These are phyloP conservation scores for Sicyos edulis DNA, from an alignment of 306 rosid species.

Conservation along the genomic window DNA sequence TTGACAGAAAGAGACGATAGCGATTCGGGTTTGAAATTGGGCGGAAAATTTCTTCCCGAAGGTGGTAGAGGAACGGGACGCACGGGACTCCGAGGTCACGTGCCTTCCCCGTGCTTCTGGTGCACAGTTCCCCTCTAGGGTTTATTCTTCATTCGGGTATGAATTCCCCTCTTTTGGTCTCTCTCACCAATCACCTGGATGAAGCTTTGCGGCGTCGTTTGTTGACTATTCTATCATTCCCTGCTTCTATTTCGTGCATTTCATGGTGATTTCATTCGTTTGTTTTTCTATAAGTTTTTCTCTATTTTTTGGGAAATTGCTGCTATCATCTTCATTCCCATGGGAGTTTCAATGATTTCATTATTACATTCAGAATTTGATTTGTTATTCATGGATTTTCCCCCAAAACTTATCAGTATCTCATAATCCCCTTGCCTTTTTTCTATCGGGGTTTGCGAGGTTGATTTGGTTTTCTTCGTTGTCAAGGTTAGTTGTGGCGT, in stretches of 20 bases:
- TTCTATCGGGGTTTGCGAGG: neutral
- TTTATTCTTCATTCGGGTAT: constrained; percentile 17
- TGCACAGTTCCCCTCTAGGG: constrained; percentile 10
- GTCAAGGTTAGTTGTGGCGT: neutral
- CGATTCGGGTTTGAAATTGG: neutral
- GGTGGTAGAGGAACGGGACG: constrained; percentile 13
- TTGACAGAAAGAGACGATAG: neutral
- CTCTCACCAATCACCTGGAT: neutral
- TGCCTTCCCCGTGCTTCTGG: constrained; percentile 19
- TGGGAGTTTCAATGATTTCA: neutral
- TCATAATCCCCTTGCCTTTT: neutral
- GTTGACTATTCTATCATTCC: constrained; percentile 9
- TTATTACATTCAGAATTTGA: neutral
- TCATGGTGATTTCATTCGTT: constrained; percentile 6
- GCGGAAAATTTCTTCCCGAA: neutral
- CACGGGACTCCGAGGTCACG: constrained; percentile 20
- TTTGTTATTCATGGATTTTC: neutral
- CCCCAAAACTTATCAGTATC: constrained; percentile 5
- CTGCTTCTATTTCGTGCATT: neutral
- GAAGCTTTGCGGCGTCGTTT: constrained; percentile 20
- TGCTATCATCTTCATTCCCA: neutral
- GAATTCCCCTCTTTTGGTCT: neutral
- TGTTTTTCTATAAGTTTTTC: neutral
- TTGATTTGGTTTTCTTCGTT: neutral
- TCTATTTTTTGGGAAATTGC: neutral